Conservation (phyloP, 345 rosid species). For the Eucalyptus regnans region DNA sequence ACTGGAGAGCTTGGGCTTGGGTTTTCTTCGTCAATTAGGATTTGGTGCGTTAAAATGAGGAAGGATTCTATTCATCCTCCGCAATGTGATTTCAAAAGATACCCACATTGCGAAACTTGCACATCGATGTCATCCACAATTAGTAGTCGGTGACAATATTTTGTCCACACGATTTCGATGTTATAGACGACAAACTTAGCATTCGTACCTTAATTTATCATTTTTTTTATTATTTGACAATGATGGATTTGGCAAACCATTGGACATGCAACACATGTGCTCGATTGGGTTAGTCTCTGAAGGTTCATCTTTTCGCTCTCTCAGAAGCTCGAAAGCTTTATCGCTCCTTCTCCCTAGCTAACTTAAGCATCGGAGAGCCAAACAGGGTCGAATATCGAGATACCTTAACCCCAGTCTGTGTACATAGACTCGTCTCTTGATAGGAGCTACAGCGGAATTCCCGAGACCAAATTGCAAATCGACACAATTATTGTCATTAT, state of each 20-base stretch:
- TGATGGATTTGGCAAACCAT: too few species aligned
- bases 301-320: background rate
- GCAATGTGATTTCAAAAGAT: background rate
- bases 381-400: too few species aligned
- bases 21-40: background rate
- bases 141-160: background rate
- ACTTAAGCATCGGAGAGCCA: too few species aligned
- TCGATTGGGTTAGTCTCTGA: background rate
- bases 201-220: background rate
- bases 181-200: background rate
- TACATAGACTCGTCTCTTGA: background rate
- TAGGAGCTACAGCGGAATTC: background rate
- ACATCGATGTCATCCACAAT: background rate
- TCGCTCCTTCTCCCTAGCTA: background rate
- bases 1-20: background rate
- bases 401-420: too few species aligned
- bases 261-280: too few species aligned
- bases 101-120: background rate
- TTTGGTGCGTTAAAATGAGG: background rate
- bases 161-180: background rate
- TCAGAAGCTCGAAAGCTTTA: background rate
- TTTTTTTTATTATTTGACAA: too few species aligned
- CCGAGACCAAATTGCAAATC: background rate
- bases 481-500: background rate
- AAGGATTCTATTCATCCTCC: background rate